Base-by-base conservation (phyloP, 257 asterid species). In the Fraxinus americana region DNA sequence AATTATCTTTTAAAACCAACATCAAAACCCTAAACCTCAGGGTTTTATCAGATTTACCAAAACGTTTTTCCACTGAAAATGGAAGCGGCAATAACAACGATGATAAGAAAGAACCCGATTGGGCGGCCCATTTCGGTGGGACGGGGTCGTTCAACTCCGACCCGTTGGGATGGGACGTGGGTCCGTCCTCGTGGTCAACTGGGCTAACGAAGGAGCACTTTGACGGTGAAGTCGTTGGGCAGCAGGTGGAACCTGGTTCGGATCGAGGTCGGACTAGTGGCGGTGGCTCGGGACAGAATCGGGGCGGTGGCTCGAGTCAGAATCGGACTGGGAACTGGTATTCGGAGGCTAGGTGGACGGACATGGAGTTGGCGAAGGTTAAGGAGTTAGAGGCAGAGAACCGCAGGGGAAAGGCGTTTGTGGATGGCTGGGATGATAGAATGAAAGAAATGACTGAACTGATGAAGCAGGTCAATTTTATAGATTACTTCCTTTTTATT, bases 131-230 rank as follows among this genome's bases (percentile, higher is more conserved):
- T 82, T 90, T 87, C 61, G 93, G 94, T 1, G 91, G 84, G 41
- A 9, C 83, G 68, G 74, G 80, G 29, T 70, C 88, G 14, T 57
- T 83, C 1, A 83, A 78, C 2, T 67, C 83, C 72, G 88, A 87
- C 69, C 54, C 88, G 5, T 75, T 89, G 80, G 91, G 89, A n/a
- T 94, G 98, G 98, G 97, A 89, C 27, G 70, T 9, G 5, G 91
- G 84, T 19, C 57, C 86, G 17, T 86, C 91, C 29, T 86, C 98
- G 14, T 95, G 99, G 99, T 89, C 97, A 41, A 89, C 97, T 50
- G 98, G 99, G 41, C 79, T 93, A 17, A 92, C 99, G 25, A 90
- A 85, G 80, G 98, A 93, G 78, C 97, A 95, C 83, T 93, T 93
- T 73, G 97, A 87, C 63, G 99, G 99, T 19, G 94, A 91, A 81